Evolutionary conservation across 495 filamentous ascomycete genomes (phyloP), one percentile per base, ranked within the genome.

Genomic region (Aspergillus carlsbadensis): DNA sequence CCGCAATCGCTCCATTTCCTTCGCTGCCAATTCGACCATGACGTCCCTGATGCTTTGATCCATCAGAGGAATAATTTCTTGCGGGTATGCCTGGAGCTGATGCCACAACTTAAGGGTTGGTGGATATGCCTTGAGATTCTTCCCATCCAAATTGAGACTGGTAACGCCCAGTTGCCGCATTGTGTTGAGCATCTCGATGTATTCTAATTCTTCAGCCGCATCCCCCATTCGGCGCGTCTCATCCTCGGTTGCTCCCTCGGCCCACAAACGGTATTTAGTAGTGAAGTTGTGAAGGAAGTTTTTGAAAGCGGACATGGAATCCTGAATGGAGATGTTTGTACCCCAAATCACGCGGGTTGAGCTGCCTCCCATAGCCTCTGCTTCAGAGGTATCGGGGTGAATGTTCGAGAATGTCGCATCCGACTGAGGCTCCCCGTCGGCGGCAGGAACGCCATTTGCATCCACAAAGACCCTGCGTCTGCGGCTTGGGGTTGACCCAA

Each of bases 61-160:
- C 89, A 99, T 96, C 43, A 99, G 78, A 1, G 92, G 92, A 54
- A 99, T 87, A 52, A 98, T 92, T 78, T 99, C 94, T 61, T 90
- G 89, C 0, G 94, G 94, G 64, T 97, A 98, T 20, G 87, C 85
- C 60, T 92, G 90, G 44, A 91, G 78, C 66, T 98, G 95, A 69
- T 96, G 90, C 90, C 92, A 99, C 49, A 99, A 77, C 70, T 97
- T 96, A 57, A 87, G 73, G 0, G 94, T 97, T 8, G 90, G 83
- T 2, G 95, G 95, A 72, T 96, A 99, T 21, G 91, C 81, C 69
- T 93, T 96, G 58, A 99, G 82, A 63, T 98, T 96, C 54, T 82
- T 84, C 45, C 87, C 83, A 70, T 99, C 91, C 8, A 99, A 75
- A 65, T 96, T 96, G 45, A 98, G 79, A 57, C 87, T 86, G 40